Conservation (phyloP, 2,329 filamentous ascomycete species). For the Gnomoniopsis sp. region DNA sequence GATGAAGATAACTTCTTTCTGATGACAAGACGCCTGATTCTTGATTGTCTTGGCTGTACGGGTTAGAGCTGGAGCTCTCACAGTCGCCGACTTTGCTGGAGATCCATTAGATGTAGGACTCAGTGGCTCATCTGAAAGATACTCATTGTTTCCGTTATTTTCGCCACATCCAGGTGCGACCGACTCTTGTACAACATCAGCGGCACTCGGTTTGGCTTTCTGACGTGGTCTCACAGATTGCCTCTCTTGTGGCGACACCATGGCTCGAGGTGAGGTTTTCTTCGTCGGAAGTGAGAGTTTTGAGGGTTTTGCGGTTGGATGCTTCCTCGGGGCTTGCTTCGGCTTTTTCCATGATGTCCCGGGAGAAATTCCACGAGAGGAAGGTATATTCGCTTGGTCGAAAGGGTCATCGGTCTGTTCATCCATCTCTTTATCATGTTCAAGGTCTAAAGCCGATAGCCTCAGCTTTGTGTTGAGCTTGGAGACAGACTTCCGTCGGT, state of each 20-base stretch:
- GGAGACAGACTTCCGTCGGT: not conserved
- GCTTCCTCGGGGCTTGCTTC: not conserved
- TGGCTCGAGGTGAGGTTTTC: not conserved
- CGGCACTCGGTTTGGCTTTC: not conserved
- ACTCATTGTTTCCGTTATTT: too few species aligned
- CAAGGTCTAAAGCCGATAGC: not conserved
- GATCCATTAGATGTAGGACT: not conserved
- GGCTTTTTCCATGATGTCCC: not conserved
- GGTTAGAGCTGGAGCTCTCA: not conserved
- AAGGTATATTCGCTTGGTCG: not conserved
- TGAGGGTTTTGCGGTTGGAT: not conserved
- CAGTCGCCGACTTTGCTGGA: not conserved
- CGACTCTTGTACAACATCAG: not conserved
- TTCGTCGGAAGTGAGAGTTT: not conserved
- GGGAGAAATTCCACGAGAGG: not conserved
- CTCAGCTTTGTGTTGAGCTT: constrained; percentile 1
- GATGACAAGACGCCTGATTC: not conserved
- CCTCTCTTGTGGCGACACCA: not conserved
- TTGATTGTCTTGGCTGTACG: not conserved
- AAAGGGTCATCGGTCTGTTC: not conserved
- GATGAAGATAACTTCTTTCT: not conserved
- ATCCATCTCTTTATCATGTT: not conserved
- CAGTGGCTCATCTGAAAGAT: not conserved
- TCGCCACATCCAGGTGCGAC: not conserved
- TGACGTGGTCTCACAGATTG: not conserved